Evolutionary conservation across 148 eudicot species (phyloP).

Genomic region (Rhododendron ferrugineum): DNA sequence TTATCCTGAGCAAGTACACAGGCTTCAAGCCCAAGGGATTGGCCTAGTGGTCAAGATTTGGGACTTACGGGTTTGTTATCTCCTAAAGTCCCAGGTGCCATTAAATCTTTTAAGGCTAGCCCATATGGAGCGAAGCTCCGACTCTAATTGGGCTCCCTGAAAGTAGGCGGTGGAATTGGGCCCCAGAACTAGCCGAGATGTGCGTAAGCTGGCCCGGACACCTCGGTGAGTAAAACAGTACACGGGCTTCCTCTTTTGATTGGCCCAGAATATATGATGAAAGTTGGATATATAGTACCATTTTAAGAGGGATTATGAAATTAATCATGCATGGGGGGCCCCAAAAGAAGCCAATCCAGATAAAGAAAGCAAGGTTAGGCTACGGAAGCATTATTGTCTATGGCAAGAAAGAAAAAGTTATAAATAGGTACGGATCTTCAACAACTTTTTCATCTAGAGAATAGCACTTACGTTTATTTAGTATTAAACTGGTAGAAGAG

Average conservation of each 20-base stretch:
- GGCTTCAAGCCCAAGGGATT: too few relatives aligned
- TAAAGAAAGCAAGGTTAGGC: not conserved
- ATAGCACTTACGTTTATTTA: not conserved
- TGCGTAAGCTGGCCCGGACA: rapidly evolving
- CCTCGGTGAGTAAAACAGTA: too few relatives aligned
- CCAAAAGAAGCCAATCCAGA: not conserved
- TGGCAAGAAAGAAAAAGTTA: not conserved
- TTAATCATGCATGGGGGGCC: not conserved
- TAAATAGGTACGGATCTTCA: not conserved
- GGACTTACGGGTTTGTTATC: too few relatives aligned
- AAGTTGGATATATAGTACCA: not conserved
- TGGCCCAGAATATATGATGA: not conserved
- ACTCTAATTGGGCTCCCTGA: too few relatives aligned
- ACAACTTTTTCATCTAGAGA: not conserved
- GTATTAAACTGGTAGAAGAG: not conserved
- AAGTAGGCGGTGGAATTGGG: too few relatives aligned
- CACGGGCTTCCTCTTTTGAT: not conserved
- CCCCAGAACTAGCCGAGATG: too few relatives aligned
- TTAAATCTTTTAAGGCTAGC: too few relatives aligned
- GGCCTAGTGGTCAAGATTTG: too few relatives aligned
- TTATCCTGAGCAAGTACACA: not conserved
- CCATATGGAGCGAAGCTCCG: too few relatives aligned
- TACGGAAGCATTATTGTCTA: not conserved
- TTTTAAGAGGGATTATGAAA: not conserved
- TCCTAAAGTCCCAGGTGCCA: too few relatives aligned